Base-by-base conservation (phyloP, 352 stramenopile species). In the Phytopythium chamaehyphon region DNA sequence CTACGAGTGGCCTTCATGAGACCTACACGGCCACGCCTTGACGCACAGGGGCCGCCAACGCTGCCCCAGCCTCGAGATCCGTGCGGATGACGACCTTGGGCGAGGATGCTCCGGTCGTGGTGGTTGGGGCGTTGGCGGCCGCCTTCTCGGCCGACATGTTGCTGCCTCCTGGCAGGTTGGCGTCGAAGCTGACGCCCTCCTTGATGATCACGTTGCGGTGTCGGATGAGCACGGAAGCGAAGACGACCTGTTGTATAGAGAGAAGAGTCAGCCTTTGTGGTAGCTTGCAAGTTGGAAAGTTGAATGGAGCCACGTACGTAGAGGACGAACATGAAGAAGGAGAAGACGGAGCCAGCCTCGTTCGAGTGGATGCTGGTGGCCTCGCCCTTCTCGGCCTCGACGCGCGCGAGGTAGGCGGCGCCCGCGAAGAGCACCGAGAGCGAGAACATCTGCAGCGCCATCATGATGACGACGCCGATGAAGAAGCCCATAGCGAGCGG, bases 381-480 rank as follows among this genome's bases (percentile, higher is more conserved):
- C 46, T 75, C 66, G 26, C 72, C 64, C 43, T 82, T 75, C 16
- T 73, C 78, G 40, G 68, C 67, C 56, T 87, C 74, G 37, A 87
- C 76, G 40, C 75, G 76, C 21, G 77, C 83, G 47, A 90, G 55
- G 58, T 88, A 88, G 28, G 82, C 79, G 5, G 69, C 72, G 26
- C 83, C 77, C 19, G 79, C 76, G 55, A 90, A 90, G 53, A 93
- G 75, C 46, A 93, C 71, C 10, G 69, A 81, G 31, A 93, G 65
- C 62, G 77, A 88, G 63, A 93, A 89, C 80, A 91, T 90, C 54
- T 93, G 80, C 59, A 93, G 76, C 49, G 81, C 76, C 84, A 95
- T 95, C 80, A 96, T 95, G 47, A 95, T 72, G 39, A 96, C 84
- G 54, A 96, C 81, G 63, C 86, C 86, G 48, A 96, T 89, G 59